Conservation (phyloP, 2,329 filamentous ascomycete genomes). For the Cadophora gregata region DNA sequence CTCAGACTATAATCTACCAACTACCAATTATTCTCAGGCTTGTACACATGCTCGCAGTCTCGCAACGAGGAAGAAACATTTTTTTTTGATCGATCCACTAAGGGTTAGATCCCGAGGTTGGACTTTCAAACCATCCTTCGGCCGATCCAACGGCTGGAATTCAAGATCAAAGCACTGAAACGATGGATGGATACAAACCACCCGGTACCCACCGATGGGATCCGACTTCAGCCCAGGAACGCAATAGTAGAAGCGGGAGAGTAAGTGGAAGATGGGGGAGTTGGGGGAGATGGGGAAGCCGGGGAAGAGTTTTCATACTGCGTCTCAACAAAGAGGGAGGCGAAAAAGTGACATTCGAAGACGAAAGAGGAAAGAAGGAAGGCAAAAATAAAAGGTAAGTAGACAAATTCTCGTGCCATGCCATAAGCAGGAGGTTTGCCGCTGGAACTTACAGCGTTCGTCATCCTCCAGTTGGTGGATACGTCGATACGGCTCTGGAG, state of each 20-base stretch:
- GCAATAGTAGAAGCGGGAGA: background rate
- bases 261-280: background rate
- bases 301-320: background rate
- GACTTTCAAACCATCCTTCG: background rate
- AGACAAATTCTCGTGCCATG: background rate
- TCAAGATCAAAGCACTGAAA: background rate
- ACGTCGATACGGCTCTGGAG: background rate
- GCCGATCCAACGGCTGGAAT: background rate
- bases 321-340: conserved; percentile 7
- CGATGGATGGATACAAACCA: background rate
- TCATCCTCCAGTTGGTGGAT: conserved; percentile 7
- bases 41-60: background rate
- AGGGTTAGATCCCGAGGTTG: background rate
- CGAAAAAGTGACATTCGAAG: background rate
- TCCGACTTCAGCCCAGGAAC: background rate
- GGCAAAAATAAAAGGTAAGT: background rate
- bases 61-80: background rate
- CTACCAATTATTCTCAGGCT: background rate
- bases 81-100: background rate
- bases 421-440: conserved; percentile 12
- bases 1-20: background rate
- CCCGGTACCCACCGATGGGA: background rate
- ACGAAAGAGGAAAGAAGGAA: background rate
- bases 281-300: background rate
- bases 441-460: background rate